A percentile compares a stretch with the other conserved stretches of the same genome.
Conservation (phyloP, 225 moss, liverwort and hornwort genomes). For the Bryoerythrophyllum caledonicum region DNA sequence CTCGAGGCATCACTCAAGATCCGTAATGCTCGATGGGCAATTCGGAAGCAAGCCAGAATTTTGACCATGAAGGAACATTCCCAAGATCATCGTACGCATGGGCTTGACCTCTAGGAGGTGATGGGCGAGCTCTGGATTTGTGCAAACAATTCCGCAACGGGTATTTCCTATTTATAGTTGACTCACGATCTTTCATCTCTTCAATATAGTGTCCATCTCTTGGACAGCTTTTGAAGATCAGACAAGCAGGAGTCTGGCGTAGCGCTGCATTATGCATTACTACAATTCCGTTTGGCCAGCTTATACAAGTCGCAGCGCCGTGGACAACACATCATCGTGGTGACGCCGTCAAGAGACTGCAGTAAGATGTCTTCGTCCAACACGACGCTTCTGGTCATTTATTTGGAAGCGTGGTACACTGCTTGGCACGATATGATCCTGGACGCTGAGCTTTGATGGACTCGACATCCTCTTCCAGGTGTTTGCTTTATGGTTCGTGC, state of each 20-base stretch:
- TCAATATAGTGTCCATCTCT: constrained; percentile 18
- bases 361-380: constrained; percentile 13
- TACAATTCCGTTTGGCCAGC: constrained; percentile 12
- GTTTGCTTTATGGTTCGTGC: constrained; percentile 24
- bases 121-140: constrained; percentile 9
- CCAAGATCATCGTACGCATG: constrained; percentile 16
- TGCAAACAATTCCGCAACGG: constrained; percentile 22
- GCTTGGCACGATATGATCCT: not conserved
- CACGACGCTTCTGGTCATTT: constrained; percentile 14
- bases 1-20: constrained; percentile 17
- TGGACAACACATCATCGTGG: not conserved
- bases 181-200: constrained; percentile 26
- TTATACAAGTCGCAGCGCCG: constrained; percentile 2
- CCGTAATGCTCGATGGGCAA: constrained; percentile 15
- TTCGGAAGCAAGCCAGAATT: constrained; percentile 2
- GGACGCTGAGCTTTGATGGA: not conserved
- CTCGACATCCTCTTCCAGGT: constrained; percentile 10
- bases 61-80: not conserved
- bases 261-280: constrained; percentile 23
- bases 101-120: constrained; percentile 25
- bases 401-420: constrained; percentile 13
- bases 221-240: constrained; percentile 26
- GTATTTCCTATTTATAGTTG: constrained; percentile 23
- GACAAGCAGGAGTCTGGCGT: constrained; percentile 25
- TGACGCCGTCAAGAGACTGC: not conserved